Evolutionary conservation across 140 eudicot species (phyloP).

Genomic region (Erigeron philadelphicus): DNA sequence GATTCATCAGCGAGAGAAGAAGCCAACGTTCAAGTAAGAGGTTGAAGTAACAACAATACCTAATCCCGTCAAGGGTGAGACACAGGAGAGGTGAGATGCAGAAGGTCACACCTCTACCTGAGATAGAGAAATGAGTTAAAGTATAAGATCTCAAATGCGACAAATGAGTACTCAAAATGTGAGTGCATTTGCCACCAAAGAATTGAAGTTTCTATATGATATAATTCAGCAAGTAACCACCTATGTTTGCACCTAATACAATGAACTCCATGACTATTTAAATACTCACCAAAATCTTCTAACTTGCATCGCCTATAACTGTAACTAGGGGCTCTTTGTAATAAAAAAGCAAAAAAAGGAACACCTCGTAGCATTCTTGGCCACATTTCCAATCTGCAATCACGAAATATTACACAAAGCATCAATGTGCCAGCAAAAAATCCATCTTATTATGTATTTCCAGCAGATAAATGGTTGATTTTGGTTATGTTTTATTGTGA

Average conservation of each 20-base stretch:
- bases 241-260: not conserved
- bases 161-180: not conserved
- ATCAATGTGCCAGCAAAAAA: not conserved
- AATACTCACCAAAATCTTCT: not conserved
- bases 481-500: not conserved
- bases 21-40: too few relatives aligned
- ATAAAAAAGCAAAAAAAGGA: not conserved
- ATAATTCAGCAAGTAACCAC: not conserved
- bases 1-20: too few relatives aligned
- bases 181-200: not conserved
- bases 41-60: too few relatives aligned
- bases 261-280: not conserved
- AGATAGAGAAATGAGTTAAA: not conserved
- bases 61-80: not conserved
- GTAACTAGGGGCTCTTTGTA: conserved; percentile 8
- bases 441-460: not conserved
- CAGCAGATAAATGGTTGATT: not conserved
- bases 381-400: conserved; percentile 14
- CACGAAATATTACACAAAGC: not conserved
- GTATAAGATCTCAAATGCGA: not conserved
- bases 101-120: not conserved
- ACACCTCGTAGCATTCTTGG: conserved; percentile 7
- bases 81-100: not conserved
- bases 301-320: not conserved
- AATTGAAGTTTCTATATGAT: not conserved